phyloP scores from a whole-genome alignment of 2,329 filamentous ascomycete genomes.

The Ilyonectria mors-panacis region DNA sequence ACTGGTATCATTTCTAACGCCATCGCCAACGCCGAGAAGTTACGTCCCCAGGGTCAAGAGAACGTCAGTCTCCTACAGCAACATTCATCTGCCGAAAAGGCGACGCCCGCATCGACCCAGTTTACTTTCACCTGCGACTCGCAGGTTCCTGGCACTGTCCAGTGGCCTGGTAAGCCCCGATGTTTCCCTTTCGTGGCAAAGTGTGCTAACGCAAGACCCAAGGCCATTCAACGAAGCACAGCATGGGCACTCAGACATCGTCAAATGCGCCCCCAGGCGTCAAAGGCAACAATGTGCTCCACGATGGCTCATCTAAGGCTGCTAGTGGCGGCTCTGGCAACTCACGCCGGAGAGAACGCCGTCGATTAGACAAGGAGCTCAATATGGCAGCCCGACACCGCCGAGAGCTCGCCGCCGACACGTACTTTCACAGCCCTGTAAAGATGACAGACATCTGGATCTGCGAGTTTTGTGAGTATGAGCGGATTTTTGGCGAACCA shows the following conservation, averaged over 20 bases:
- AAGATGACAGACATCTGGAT: slow-evolving; percentile 86
- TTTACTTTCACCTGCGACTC: slow-evolving; percentile 98
- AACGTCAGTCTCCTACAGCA: slow-evolving; percentile 85
- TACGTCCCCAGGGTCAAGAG: slow-evolving; percentile 78
- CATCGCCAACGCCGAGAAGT: slow-evolving; percentile 88
- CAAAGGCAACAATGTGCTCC: slow-evolving; percentile 32
- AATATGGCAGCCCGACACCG: slow-evolving; percentile 82
- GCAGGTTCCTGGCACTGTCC: slow-evolving; percentile 84
- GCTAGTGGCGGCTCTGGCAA: slow-evolving; percentile 48
- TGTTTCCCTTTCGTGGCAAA: background rate
- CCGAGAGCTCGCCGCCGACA: slow-evolving; percentile 81
- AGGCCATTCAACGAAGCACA: slow-evolving; percentile 47
- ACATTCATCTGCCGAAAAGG: slow-evolving; percentile 69
- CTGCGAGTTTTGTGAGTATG: slow-evolving; percentile 98
- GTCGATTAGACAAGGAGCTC: slow-evolving; percentile 79
- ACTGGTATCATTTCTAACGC: slow-evolving; percentile 90
- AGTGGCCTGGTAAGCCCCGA: slow-evolving; percentile 74
- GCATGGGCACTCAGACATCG: slow-evolving; percentile 38
- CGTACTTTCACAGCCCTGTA: slow-evolving; percentile 82
- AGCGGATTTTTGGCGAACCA: slow-evolving; percentile 91
- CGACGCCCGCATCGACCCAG: slow-evolving; percentile 82
- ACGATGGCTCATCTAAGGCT: slow-evolving; percentile 56
- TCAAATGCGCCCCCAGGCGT: slow-evolving; percentile 29
- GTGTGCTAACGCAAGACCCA: slow-evolving; percentile 21
- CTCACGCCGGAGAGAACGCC: slow-evolving; percentile 71